Conservation (phyloP, 169 alveolate species). For the Toxoplasma gondii region DNA sequence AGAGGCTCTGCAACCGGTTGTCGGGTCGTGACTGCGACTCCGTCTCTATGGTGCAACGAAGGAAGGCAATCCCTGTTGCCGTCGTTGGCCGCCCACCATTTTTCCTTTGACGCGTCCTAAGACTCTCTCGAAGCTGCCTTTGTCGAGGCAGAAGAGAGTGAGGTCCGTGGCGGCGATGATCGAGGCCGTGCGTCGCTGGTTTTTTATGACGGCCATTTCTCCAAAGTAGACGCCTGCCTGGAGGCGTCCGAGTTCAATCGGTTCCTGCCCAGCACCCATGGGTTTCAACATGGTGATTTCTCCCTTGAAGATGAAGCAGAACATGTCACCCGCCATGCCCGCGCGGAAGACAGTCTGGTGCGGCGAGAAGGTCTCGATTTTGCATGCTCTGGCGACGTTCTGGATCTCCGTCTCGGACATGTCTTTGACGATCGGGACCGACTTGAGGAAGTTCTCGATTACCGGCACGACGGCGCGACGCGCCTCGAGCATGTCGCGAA, state of each 20-base stretch:
- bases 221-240: constrained; percentile 78
- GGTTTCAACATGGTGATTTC: constrained; percentile 64
- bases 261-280: constrained; percentile 36
- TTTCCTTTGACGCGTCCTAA: constrained; percentile 52
- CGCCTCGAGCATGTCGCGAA: constrained; percentile 53
- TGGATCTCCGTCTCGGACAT: constrained; percentile 38
- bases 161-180: constrained; percentile 75
- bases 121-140: constrained; percentile 62
- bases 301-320: constrained; percentile 65
- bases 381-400: constrained; percentile 64
- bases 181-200: constrained; percentile 73
- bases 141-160: constrained; percentile 61
- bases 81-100: constrained; percentile 35
- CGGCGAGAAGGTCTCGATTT: constrained; percentile 60
- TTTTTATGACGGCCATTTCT: constrained; percentile 75
- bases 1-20: no score
- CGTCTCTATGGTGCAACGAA: no score
- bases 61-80: no score
- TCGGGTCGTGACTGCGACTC: no score
- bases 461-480: constrained; percentile 60
- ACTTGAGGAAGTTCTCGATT: constrained; percentile 45
- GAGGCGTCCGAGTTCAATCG: constrained; percentile 65
- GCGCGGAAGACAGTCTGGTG: constrained; percentile 67
- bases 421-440: constrained; percentile 59
- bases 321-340: constrained; percentile 65